Base-by-base conservation (phyloP, 169 alveolate genomes). In the Babesia caballi region DNA sequence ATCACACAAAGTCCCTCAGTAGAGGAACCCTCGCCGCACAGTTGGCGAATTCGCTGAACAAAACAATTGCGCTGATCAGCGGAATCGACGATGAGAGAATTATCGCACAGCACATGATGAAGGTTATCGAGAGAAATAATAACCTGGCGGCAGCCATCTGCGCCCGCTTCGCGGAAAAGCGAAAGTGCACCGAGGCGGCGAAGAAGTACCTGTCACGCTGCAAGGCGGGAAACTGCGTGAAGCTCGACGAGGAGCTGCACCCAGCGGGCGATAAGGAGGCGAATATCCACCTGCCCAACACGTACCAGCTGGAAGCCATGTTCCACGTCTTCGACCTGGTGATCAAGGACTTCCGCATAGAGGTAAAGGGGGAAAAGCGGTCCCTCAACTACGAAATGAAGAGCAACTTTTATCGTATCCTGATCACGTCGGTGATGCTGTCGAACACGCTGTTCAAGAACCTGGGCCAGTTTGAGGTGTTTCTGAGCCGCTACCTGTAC, bases 301-400 rank as follows among this genome's bases (percentile, higher is more conserved):
- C 50, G 15, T 60, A 32, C 40, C 85, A 77, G 42, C 47, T 66
- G 33, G 81, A 66, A 23, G 66, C 76, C 23, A 75, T 66, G 0
- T 47, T 25, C 63, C 30, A 35, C 27, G 0, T 59, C 4, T 59
- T 59, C 54, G 47, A 23, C 3, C 11, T 23, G 23, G 44, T 77
- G 4, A 19, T 77, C 1, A 59, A 53, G 47, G 58, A 52, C 19
- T 53, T 27, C 36, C 38, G 30, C 3, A 15, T 7, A 3, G 63
- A 53, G 44, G 28, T 14, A 3, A 28, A 30, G 3, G 4, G 36
- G 11, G 69, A 17, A 12, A 36, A 54, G 12, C 7, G 5, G 3
- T 25, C 4, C 11, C 19, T 50, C 38, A 33, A 23, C 4, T 5
- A 9, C 38, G 25, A 49, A 36, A 21, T 19, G 33, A 63, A 63